phyloP scores from a whole-genome alignment of 768 basidiomycete genomes.

The Boletus reticuloceps region DNA sequence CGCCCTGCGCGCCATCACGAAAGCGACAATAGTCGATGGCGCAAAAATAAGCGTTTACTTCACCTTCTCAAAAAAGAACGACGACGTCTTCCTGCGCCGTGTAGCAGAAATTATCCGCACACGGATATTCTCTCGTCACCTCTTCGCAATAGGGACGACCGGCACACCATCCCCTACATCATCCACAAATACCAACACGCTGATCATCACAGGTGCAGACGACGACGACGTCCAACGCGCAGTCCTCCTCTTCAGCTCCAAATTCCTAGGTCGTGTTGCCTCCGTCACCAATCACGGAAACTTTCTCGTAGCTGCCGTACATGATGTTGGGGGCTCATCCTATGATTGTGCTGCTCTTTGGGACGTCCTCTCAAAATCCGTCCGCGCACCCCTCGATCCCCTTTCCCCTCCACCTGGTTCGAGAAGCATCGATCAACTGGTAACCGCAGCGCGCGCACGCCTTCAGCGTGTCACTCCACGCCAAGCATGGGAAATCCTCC shows the following conservation, averaged over 20 bases:
- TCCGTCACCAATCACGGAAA: constrained; percentile 35
- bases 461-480: constrained; percentile 61
- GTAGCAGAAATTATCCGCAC: constrained; percentile 49
- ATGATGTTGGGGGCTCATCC: constrained; percentile 49
- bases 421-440: constrained; percentile 52
- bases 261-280: constrained; percentile 64
- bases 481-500: constrained; percentile 61
- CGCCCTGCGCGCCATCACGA: constrained; percentile 51
- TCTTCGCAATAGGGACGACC: constrained; percentile 56
- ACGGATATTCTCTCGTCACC: constrained; percentile 42
- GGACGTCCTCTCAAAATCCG: constrained; percentile 68
- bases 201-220: constrained; percentile 60
- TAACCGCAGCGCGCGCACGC: constrained; percentile 56
- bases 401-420: constrained; percentile 64
- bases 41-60: constrained; percentile 59
- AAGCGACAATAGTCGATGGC: constrained; percentile 49
- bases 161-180: constrained; percentile 33
- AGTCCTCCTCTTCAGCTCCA: constrained; percentile 59
- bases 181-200: constrained; percentile 34
- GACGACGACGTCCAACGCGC: constrained; percentile 62
- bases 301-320: constrained; percentile 45
- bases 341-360: constrained; percentile 68
- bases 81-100: constrained; percentile 53
- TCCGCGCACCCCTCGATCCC: constrained; percentile 58
- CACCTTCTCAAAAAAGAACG: constrained; percentile 56